Base-by-base conservation (phyloP, 1,284 basidiomycete species). In the Papiliotrema flavescens region DNA sequence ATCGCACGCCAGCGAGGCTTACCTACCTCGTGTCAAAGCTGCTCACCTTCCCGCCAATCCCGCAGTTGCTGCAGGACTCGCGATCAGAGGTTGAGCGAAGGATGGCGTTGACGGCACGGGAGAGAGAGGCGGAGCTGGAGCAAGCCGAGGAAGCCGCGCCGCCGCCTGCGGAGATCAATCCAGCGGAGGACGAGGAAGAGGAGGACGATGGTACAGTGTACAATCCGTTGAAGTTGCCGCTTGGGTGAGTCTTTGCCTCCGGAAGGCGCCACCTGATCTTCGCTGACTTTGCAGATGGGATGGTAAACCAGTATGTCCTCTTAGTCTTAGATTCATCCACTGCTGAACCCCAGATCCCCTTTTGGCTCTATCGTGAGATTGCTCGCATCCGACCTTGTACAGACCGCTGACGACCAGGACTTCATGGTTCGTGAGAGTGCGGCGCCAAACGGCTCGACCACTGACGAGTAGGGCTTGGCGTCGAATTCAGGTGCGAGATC, bases 401-500 rank as follows among this genome's bases (percentile, higher is more conserved):
- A 11, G 11, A 32, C 28, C 5, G 28, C 28, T 32, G 11, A 32
- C 11, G 28, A 32, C 6, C 28, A 32, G 28, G 39, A 40, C 20
- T 40, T 5, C 39, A 40, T 40, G 39, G 39, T 40, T 6, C 28
- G 28, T 32, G 11, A 11, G 39, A 40, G 15, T 5, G 4, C 15
- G 17, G 15, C 6, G 20, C 15, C 5, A 7, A 15, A 5, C 7
- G 5, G 39, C 17, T 4, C 6, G 17, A n/a, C 5, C 15, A 40
- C 47, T 49, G 34, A 49, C 37, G 34, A 9, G 19, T 24, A 35
- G 49, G 49, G 1, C 80, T 98, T 22, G 94, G 95, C 26, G 94
- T 97, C 48, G 93, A 97, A 76, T 99, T 97, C 77, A 85, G 86
- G 56, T 99, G 96, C 71, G 95, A 98, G 79, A 97, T 98, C 67